phyloP scores from a whole-genome alignment of 257 asterid species.

The Fraxinus anomala region DNA sequence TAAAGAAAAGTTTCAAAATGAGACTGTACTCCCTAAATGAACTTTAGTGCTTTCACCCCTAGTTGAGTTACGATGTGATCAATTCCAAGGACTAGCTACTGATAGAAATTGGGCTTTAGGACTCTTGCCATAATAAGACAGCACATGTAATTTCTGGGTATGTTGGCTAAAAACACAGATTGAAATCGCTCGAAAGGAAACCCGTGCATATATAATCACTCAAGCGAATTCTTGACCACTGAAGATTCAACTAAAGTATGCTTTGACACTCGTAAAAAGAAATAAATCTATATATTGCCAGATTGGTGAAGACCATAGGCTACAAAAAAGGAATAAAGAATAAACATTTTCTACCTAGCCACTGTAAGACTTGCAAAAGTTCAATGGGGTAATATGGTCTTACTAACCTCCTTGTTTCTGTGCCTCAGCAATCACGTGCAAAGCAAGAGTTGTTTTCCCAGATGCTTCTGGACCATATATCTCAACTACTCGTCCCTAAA shows the following conservation, averaged over 20 bases:
- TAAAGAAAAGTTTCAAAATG: not conserved
- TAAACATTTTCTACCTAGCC: not conserved
- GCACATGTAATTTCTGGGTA: not conserved
- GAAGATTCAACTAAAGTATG: no score
- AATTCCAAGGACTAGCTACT: not conserved
- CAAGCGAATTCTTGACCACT: no score
- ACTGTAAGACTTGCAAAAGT: not conserved
- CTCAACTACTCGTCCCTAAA: constrained; percentile 92
- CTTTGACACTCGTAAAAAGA: not conserved
- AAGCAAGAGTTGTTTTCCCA: constrained; percentile 95
- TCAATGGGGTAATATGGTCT: constrained; percentile 15
- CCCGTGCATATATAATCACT: not conserved
- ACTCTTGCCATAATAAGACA: not conserved
- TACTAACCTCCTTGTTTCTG: constrained; percentile 87
- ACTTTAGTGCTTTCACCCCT: not conserved
- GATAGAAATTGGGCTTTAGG: not conserved
- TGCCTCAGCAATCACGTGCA: constrained; percentile 95
- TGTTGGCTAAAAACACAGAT: not conserved
- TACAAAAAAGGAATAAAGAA: not conserved
- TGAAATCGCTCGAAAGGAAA: not conserved
- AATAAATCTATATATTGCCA: not conserved
- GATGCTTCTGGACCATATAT: constrained; percentile 98
- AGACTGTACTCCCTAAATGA: not conserved
- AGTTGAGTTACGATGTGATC: not conserved
- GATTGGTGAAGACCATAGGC: not conserved